Evolutionary conservation across 2,329 filamentous ascomycete species (phyloP).

Genomic region (Thyridium curvatum): DNA sequence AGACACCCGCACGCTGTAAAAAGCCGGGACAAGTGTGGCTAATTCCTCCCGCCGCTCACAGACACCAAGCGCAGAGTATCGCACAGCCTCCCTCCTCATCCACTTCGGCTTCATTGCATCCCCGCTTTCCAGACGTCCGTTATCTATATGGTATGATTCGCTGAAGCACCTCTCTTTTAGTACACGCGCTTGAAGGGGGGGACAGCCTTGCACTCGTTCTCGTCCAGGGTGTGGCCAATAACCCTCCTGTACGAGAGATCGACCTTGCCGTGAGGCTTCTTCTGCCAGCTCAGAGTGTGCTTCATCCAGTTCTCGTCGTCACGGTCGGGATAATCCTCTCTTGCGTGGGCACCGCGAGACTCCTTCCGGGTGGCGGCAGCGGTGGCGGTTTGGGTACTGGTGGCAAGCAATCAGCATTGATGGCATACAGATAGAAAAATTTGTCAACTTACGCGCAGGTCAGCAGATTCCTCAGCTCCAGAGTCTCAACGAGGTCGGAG

Average conservation of each 20-base stretch:
- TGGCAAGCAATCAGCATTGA: slow-evolving; percentile 10
- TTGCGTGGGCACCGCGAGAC: slow-evolving; percentile 92
- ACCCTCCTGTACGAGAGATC: slow-evolving; percentile 84
- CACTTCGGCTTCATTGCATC: too few species aligned
- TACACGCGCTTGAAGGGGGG: slow-evolving; percentile 95
- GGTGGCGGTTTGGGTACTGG: slow-evolving; percentile 80
- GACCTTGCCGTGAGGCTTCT: slow-evolving; percentile 79
- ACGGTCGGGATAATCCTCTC: slow-evolving; percentile 93
- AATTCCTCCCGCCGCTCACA: too few species aligned
- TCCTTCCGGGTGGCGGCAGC: slow-evolving; percentile 93
- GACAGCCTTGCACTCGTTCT: slow-evolving; percentile 92
- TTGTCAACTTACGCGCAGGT: slow-evolving; percentile 77
- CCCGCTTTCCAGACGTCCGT: too few species aligned
- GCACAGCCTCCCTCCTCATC: too few species aligned
- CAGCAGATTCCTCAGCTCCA: slow-evolving; percentile 90
- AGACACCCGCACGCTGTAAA: too few species aligned
- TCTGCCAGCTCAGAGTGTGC: slow-evolving; percentile 96
- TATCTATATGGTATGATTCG: too few species aligned
- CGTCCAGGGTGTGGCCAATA: slow-evolving; percentile 77
- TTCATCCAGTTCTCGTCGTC: slow-evolving; percentile 99
- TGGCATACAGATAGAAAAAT: too few species aligned
- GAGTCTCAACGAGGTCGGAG: slow-evolving; percentile 90
- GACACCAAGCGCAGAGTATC: too few species aligned
- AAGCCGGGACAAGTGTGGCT: too few species aligned
- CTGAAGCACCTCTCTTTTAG: slow-evolving; percentile 37